Evolutionary conservation across 225 moss, liverwort and hornwort genomes (phyloP).

Genomic region (Sphagnum contortum): DNA sequence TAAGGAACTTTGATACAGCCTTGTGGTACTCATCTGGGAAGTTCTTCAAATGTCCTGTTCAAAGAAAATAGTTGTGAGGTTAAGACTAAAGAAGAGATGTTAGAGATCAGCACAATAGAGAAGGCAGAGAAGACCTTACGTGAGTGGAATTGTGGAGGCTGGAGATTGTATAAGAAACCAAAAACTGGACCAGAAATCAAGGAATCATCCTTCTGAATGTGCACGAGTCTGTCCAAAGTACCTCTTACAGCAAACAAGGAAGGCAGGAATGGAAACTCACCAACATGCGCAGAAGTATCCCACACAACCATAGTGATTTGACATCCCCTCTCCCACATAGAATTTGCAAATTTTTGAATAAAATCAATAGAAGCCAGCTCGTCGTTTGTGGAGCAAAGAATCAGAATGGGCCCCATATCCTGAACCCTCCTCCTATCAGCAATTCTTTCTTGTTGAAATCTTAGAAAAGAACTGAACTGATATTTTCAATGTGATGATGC

Average conservation of each 20-base stretch:
- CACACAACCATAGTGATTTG: conserved; percentile 55
- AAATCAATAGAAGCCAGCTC: conserved; percentile 35
- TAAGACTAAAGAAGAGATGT: not conserved
- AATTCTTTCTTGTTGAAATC: no score
- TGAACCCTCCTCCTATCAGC: conserved; percentile 10
- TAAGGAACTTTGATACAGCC: conserved; percentile 49
- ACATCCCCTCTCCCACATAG: conserved; percentile 40
- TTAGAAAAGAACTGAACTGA: no score
- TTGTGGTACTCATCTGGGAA: conserved; percentile 48
- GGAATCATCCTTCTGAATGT: no score
- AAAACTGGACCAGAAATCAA: no score
- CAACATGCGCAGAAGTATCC: conserved; percentile 73
- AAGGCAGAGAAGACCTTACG: no score
- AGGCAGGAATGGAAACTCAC: conserved; percentile 21
- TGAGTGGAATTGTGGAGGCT: no score
- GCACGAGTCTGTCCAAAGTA: not conserved
- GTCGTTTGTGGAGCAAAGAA: conserved; percentile 69
- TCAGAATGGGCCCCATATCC: conserved; percentile 59
- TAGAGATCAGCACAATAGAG: not conserved
- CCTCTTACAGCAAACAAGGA: not conserved
- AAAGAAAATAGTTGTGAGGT: not conserved
- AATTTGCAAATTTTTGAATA: conserved; percentile 41
- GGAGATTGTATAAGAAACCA: no score
- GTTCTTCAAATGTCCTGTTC: conserved; percentile 54
- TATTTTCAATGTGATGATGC: no score